These are phyloP conservation scores for Copromyces sp. DNA, from an alignment of 495 filamentous ascomycete species.

Conservation along the genomic window DNA sequence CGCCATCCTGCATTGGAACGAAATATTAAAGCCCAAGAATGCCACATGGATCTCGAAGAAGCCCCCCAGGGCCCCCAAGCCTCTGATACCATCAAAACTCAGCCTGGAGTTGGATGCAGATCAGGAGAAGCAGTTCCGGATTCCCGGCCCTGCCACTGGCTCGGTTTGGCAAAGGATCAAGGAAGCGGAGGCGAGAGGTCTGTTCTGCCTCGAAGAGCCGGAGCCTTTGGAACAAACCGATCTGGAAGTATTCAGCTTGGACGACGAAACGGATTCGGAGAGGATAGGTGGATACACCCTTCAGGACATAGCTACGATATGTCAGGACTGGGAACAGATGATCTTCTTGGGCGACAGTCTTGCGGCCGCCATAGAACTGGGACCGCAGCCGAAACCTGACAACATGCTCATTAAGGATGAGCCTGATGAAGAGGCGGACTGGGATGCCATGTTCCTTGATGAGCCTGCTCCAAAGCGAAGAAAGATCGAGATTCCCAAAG, in stretches of 20 bases:
- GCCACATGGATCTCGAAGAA: slow-evolving; percentile 59
- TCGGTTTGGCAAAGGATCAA: slow-evolving; percentile 39
- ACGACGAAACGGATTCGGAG: slow-evolving; percentile 51
- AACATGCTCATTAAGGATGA: slow-evolving; percentile 21
- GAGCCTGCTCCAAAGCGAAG: slow-evolving; percentile 31
- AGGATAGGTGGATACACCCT: slow-evolving; percentile 57
- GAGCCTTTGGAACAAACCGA: slow-evolving; percentile 41
- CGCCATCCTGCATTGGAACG: slow-evolving; percentile 55
- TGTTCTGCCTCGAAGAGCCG: slow-evolving; percentile 47
- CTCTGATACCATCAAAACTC: slow-evolving; percentile 74
- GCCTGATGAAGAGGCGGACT: slow-evolving; percentile 44
- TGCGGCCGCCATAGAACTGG: slow-evolving; percentile 7
- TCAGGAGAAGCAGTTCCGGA: slow-evolving; percentile 67
- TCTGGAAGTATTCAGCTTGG: slow-evolving; percentile 43
- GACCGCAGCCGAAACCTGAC: slow-evolving; percentile 15
- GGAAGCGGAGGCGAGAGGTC: slow-evolving; percentile 46
- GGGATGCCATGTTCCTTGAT: slow-evolving; percentile 39
- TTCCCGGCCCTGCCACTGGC: slow-evolving; percentile 40
- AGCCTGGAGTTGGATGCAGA: slow-evolving; percentile 74
- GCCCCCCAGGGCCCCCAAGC: slow-evolving; percentile 65
- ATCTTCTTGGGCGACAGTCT: slow-evolving; percentile 29
- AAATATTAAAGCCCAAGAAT: slow-evolving; percentile 63
- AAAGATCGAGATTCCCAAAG: slow-evolving; percentile 21
- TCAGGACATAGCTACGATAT: slow-evolving; percentile 67
- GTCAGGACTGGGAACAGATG: slow-evolving; percentile 68